Percentiles rank a stretch among this genome's conserved stretches.
Conservation (phyloP, 495 filamentous ascomycete species). For the Trichoderma gamsii region DNA sequence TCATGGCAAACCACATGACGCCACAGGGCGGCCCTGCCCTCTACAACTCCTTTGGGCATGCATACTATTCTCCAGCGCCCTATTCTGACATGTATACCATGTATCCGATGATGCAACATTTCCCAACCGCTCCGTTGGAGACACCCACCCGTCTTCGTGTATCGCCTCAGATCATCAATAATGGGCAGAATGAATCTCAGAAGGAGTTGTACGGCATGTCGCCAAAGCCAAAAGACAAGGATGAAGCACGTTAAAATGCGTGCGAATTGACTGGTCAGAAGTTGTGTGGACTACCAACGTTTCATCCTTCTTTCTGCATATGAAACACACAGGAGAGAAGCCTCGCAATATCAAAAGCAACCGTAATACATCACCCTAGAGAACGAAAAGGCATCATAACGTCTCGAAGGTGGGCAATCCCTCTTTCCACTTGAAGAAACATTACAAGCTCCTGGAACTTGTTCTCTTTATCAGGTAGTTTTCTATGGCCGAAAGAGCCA, state of each 20-base stretch:
- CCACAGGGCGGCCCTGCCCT: neutral
- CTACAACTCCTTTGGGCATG: neutral
- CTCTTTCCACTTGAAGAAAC: too few species aligned
- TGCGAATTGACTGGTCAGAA: neutral
- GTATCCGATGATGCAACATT: slow-evolving; percentile 5
- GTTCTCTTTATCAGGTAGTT: too few species aligned
- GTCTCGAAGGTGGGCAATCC: too few species aligned
- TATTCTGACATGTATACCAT: slow-evolving; percentile 1
- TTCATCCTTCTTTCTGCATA: too few species aligned
- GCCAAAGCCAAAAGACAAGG: neutral
- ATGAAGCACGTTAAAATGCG: neutral
- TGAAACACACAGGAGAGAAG: too few species aligned
- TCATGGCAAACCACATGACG: slow-evolving; percentile 3
- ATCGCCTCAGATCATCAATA: neutral
- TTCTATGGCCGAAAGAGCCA: too few species aligned
- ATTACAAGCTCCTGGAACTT: too few species aligned
- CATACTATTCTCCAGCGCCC: neutral
- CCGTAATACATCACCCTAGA: too few species aligned
- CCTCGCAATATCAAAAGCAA: too few species aligned
- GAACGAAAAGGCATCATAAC: too few species aligned
- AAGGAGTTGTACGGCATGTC: neutral
- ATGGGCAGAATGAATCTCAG: neutral
- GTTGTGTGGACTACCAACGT: too few species aligned
- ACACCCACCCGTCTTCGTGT: neutral
- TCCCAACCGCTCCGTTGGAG: neutral